Evolutionary conservation across 2,329 filamentous ascomycete species (phyloP).

Genomic region (Colletotrichum cereale): DNA sequence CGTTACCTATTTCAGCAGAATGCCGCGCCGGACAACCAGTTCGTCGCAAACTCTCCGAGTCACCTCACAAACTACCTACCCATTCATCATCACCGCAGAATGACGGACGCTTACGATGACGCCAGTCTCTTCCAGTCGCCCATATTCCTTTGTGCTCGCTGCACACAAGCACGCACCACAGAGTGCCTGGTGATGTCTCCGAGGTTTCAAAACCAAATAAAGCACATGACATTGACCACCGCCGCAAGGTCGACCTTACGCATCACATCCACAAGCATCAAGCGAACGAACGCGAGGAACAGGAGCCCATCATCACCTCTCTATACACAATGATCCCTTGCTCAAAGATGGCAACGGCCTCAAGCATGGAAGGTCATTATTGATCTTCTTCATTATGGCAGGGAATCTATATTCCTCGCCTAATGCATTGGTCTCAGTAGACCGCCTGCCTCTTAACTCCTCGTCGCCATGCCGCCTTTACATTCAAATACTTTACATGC

Average conservation of each 20-base stretch:
- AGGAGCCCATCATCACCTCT: neutral
- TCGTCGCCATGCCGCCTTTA: conserved; percentile 23
- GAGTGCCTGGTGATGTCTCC: neutral
- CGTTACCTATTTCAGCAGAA: neutral
- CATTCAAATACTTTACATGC: conserved; percentile 38
- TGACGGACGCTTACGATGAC: neutral
- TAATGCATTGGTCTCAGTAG: conserved; percentile 12
- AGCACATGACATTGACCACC: neutral
- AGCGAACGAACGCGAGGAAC: neutral
- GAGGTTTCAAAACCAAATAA: neutral
- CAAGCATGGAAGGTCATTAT: conserved; percentile 12
- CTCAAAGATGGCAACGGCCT: neutral
- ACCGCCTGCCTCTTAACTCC: conserved; percentile 14
- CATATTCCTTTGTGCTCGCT: neutral
- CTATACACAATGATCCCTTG: neutral
- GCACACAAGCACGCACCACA: neutral
- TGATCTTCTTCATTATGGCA: conserved; percentile 33
- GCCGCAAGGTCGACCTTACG: neutral
- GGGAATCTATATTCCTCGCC: conserved; percentile 28
- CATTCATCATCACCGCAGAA: conserved; percentile 6
- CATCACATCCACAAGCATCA: neutral
- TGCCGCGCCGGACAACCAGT: neutral
- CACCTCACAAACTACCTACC: neutral
- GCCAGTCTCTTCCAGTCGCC: neutral
- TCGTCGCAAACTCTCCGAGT: conserved; percentile 34